Evolutionary conservation across 192 early-diverging fungal species (phyloP).

Genomic region (Bifiguratus adelaidae): DNA sequence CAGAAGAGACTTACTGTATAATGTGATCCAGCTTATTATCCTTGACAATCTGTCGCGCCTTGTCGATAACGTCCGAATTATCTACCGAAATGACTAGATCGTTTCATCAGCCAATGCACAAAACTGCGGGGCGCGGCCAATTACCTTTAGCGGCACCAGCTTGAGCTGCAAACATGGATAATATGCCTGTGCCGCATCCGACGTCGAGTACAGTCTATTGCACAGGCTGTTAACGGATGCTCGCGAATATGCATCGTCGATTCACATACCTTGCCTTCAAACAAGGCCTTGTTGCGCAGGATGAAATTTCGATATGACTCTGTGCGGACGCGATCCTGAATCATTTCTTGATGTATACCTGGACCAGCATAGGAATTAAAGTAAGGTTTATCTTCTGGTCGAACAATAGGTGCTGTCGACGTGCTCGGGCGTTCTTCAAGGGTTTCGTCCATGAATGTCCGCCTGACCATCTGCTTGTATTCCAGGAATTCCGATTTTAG

Average conservation of each 20-base stretch:
- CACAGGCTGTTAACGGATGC: too few relatives aligned
- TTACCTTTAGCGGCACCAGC: slow-evolving; percentile 66
- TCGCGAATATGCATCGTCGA: too few relatives aligned
- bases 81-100: slow-evolving; percentile 54
- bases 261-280: slow-evolving; percentile 82
- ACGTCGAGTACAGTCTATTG: slow-evolving; percentile 76
- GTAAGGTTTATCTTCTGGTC: slow-evolving; percentile 13
- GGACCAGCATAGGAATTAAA: slow-evolving; percentile 45
- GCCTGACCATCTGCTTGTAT: slow-evolving; percentile 57
- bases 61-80: slow-evolving; percentile 78
- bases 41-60: slow-evolving; percentile 61
- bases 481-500: slow-evolving; percentile 52
- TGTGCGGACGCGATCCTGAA: slow-evolving; percentile 75
- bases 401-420: slow-evolving; percentile 68
- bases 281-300: slow-evolving; percentile 73
- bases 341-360: slow-evolving; percentile 74
- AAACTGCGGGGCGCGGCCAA: background rate
- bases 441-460: slow-evolving; percentile 48
- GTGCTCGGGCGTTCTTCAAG: slow-evolving; percentile 1
- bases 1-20: slow-evolving; percentile 9
- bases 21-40: slow-evolving; percentile 64
- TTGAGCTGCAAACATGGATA: slow-evolving; percentile 86
- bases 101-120: background rate
- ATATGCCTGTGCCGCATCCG: slow-evolving; percentile 85
- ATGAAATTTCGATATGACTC: slow-evolving; percentile 73